Base-by-base conservation (phyloP, 108 stramenopile species). In the Cyclotella atomus region DNA sequence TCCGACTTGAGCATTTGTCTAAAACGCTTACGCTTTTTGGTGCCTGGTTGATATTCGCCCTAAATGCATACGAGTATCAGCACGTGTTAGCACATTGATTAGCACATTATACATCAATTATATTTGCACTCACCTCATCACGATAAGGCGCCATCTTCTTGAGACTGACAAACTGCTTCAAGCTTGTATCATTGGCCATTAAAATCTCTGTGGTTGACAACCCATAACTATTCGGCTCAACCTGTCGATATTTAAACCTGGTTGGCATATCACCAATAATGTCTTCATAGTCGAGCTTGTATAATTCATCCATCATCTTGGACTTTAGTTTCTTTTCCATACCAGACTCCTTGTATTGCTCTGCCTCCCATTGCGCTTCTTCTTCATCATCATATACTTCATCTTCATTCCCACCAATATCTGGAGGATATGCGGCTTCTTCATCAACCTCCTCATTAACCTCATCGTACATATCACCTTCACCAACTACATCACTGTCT, bases 231-330 rank as follows among this genome's bases (percentile, higher is more conserved):
- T 98, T 96, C 14, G 82, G 46, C 38, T 93, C 90, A 6, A 99
- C 99, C 43, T 88, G 73, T 7, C 95, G 85, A 82, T 99, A 99
- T 73, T 98, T 98, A 89, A 99, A 99, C n/a, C 98, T 89, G 5
- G 94, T 95, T 19, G 95, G 97, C 85, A 97, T 87, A 41, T 91
- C 98, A 12, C 94, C 98, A 64, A 99, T 90, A 62, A 98, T 92
- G 67, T 99, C 99, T 73, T 99, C 99, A 76, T 98, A 99, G 81
- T 98, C 99, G 10, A 99, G 92, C 71, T 97, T 96, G 87, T 98
- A 98, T 36, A 97, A 87, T 71, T 98, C 97, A 45, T 97, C 96
- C 74, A 85, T 78, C 80, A 93, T 78, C 77, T 92, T 90, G 27
- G 50, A 56, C 59, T 86, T 82, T 6, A 93, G 66, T 73, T 94